These are phyloP conservation scores for Arthrobotrys conoides DNA, from an alignment of 2,329 filamentous ascomycete genomes.

Conservation along the genomic window DNA sequence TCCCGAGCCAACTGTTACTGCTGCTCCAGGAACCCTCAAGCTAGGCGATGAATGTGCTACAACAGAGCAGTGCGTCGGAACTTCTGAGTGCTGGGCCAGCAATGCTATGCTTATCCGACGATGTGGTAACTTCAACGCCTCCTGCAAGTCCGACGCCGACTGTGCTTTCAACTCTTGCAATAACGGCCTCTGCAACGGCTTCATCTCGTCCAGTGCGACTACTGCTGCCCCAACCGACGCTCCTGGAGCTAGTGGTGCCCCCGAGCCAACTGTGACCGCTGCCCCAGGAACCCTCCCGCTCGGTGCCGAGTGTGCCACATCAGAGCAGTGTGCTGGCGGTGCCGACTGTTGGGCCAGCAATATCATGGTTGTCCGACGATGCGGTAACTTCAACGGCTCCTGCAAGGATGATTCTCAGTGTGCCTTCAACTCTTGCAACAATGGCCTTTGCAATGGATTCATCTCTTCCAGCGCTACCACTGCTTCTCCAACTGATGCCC, in stretches of 20 bases:
- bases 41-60: conserved; percentile 35
- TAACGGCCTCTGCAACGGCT: conserved; percentile 38
- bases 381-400: conserved; percentile 40
- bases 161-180: conserved; percentile 48
- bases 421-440: conserved; percentile 47
- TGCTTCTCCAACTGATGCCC: conserved; percentile 1
- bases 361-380: conserved; percentile 26
- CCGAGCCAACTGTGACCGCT: conserved; percentile 20
- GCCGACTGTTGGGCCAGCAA: conserved; percentile 36
- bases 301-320: conserved; percentile 23
- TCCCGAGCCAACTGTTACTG: conserved; percentile 19
- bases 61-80: conserved; percentile 18
- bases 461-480: neutral
- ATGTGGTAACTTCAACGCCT: conserved; percentile 49
- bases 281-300: conserved; percentile 31
- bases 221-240: conserved; percentile 6
- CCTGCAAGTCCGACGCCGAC: conserved; percentile 20
- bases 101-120: conserved; percentile 29
- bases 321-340: conserved; percentile 29
- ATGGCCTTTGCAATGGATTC: conserved; percentile 39
- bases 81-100: conserved; percentile 31
- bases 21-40: conserved; percentile 28
- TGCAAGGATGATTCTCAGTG: conserved; percentile 35
- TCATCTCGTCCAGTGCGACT: conserved; percentile 1
- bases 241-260: conserved; percentile 12